These are phyloP conservation scores for Penstemon newberryi DNA, from an alignment of 257 asterid species.

Conservation along the genomic window DNA sequence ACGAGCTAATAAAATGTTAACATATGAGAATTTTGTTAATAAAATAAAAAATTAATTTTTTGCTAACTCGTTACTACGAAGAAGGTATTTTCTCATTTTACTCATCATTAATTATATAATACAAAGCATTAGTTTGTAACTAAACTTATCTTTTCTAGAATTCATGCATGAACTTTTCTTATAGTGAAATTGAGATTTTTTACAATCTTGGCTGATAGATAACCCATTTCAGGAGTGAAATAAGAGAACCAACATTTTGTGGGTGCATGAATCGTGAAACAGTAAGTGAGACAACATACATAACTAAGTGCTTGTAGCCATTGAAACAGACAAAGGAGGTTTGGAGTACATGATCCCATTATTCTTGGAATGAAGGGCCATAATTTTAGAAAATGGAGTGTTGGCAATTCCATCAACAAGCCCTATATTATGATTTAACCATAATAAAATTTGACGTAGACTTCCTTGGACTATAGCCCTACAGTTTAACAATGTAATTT, in stretches of 20 bases:
- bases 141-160: too few species aligned
- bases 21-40: too few species aligned
- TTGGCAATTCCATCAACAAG: constrained; percentile 30
- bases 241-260: not conserved
- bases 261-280: not conserved
- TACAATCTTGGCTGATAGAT: too few species aligned
- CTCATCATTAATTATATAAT: too few species aligned
- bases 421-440: constrained; percentile 26
- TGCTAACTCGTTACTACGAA: too few species aligned
- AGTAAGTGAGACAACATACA: not conserved
- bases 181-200: too few species aligned
- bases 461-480: constrained; percentile 20
- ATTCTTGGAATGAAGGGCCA: constrained; percentile 30
- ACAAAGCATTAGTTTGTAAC: too few species aligned
- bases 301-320: constrained; percentile 14
- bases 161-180: too few species aligned
- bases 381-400: constrained; percentile 35
- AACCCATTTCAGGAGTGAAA: too few species aligned
- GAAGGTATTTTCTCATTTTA: too few species aligned
- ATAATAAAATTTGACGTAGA: not conserved
- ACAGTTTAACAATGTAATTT: not conserved
- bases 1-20: too few species aligned
- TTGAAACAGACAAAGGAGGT: constrained; percentile 32
- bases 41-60: too few species aligned
- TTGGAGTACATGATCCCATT: constrained; percentile 22